Conservation (phyloP, 768 basidiomycete genomes). For the Wakefieldia striispora region DNA sequence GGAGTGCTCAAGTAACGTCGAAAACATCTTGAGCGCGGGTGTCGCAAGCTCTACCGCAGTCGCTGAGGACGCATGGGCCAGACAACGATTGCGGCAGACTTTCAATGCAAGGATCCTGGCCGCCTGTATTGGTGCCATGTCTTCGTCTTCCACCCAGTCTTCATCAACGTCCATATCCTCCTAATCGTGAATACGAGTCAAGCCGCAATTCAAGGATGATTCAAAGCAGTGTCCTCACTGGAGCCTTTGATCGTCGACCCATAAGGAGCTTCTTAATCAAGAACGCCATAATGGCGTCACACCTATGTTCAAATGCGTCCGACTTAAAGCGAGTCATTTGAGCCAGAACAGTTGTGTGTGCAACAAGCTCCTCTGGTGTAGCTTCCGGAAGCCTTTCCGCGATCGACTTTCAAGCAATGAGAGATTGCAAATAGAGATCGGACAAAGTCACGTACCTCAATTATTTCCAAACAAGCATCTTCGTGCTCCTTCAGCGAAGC, state of each 20-base stretch:
- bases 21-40: conserved; percentile 76
- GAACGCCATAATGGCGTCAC: conserved; percentile 70
- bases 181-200: conserved; percentile 21
- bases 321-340: conserved; percentile 71
- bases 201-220: not conserved
- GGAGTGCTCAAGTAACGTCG: conserved; percentile 62
- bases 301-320: conserved; percentile 73
- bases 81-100: conserved; percentile 75
- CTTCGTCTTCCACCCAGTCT: conserved; percentile 76
- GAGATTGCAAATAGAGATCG: not conserved
- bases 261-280: conserved; percentile 70
- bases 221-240: conserved; percentile 38
- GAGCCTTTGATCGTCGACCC: conserved; percentile 45
- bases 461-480: conserved; percentile 48
- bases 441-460: conserved; percentile 53
- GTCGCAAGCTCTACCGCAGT: conserved; percentile 63
- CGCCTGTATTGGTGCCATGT: conserved; percentile 53
- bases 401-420: conserved; percentile 48
- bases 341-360: conserved; percentile 68
- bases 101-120: conserved; percentile 80
- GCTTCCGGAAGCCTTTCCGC: conserved; percentile 47
- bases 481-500: conserved; percentile 55
- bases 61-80: conserved; percentile 60
- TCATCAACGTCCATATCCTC: conserved; percentile 56
- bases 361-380: conserved; percentile 51